A percentile compares a stretch with the other conserved stretches of the same genome.
Conservation (phyloP, 495 filamentous ascomycete genomes). For the Aspergillus baeticus region DNA sequence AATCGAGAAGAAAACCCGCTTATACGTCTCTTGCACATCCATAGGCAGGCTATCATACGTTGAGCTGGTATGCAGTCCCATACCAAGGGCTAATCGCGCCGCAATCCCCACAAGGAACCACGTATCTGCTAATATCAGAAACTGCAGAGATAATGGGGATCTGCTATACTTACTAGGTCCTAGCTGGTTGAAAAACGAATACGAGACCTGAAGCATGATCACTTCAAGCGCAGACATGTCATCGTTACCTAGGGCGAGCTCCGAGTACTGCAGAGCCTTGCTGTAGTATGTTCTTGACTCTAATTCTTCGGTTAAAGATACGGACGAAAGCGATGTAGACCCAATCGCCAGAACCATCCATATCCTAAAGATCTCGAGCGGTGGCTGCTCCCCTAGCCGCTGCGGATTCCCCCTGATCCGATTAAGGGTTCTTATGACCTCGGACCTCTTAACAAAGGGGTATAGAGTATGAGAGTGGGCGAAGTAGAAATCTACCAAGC, state of each 20-base stretch:
- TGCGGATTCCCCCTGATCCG: no score
- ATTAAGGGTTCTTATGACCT: slow-evolving; percentile 30
- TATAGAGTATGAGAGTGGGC: slow-evolving; percentile 43
- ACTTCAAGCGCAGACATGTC: slow-evolving; percentile 34
- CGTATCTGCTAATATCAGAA: slow-evolving; percentile 23
- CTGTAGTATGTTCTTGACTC: slow-evolving; percentile 36
- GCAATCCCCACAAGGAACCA: slow-evolving; percentile 35
- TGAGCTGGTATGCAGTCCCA: slow-evolving; percentile 30
- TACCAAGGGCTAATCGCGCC: slow-evolving; percentile 33
- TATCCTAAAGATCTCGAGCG: slow-evolving; percentile 33
- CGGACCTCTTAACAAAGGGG: slow-evolving; percentile 31
- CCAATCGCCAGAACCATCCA: slow-evolving; percentile 45
- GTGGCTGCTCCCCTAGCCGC: slow-evolving; percentile 25
- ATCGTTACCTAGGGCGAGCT: slow-evolving; percentile 27
- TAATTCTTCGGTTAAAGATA: slow-evolving; percentile 36
- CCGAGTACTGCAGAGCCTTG: slow-evolving; percentile 38
- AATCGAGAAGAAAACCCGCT: slow-evolving; percentile 39
- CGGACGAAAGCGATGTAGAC: slow-evolving; percentile 37
- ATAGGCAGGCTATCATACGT: slow-evolving; percentile 20
- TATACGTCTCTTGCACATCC: slow-evolving; percentile 31
- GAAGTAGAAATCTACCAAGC: slow-evolving; percentile 37
- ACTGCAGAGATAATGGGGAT: no score
- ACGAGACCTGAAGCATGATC: slow-evolving; percentile 42
- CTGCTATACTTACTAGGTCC: slow-evolving; percentile 42
- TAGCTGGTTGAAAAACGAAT: slow-evolving; percentile 41